Evolutionary conservation across 148 eudicot species (phyloP), one percentile per base, ranked within the genome.

Genomic region (Amaranthus cruentus): DNA sequence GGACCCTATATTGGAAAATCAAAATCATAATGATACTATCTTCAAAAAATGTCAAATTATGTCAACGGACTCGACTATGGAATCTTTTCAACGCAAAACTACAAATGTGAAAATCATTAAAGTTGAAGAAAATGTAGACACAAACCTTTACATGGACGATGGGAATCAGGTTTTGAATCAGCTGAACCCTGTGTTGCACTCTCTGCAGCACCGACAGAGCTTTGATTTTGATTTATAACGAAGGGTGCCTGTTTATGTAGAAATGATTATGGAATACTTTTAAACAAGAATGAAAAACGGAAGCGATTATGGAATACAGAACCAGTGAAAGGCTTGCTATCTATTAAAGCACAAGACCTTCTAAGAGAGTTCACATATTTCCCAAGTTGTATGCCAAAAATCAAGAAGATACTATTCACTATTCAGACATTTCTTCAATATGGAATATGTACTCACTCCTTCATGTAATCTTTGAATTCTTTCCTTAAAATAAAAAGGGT

Each of bases 71-170:
- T 28, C 38, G 38, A 28, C 61, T 28, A 52, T 56, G 38, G 2
- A 51, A 54, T n/a, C 13, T 44, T 47, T 55, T 8, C 9, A 62
- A 8, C 66, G 43, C 51, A 47, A 42, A 11, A 4, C 38, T 28
- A 28, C 38, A 28, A 28, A 28, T 2, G 38, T 28, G 38, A 28
- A 28, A 28, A 28, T 28, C 38, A 28, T 28, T 28, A 28, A 28
- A 28, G 38, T 28, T 28, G 2, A 28, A 28, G 38, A 28, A 28
- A 28, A 0, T 28, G 0, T 59, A 65, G 15, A 46, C 48, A 73
- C 85, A 70, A 65, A 93, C 96, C 98, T 84, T 82, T 85, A 47
- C 50, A 50, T 50, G 81, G 78, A 76, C 81, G 86, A 60, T 65
- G 83, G 71, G 88, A 55, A 70, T 81, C 85, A 49, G 84, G 57